Evolutionary conservation across 768 basidiomycete species (phyloP).

Genomic region (Pulveroboletus sp.): DNA sequence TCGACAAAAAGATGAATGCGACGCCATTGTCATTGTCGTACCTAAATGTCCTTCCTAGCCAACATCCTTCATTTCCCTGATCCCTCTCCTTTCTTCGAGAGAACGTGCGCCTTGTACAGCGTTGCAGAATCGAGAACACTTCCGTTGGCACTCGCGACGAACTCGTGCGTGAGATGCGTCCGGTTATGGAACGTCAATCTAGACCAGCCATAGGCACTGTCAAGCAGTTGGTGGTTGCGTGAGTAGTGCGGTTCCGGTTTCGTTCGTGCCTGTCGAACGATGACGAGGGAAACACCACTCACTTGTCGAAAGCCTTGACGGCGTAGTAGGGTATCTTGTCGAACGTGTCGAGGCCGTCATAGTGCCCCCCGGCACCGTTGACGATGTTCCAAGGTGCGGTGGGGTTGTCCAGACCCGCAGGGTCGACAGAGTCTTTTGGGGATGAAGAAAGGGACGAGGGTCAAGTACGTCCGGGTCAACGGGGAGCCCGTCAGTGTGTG

Average conservation of each 20-base stretch:
- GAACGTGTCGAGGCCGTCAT: conserved; percentile 24
- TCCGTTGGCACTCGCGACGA: conserved; percentile 28
- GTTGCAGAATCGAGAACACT: conserved; percentile 20
- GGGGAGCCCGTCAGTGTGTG: too few species aligned
- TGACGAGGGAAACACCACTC: not conserved
- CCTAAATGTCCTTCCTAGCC: too few species aligned
- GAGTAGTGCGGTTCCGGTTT: too few species aligned
- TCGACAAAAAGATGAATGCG: too few species aligned
- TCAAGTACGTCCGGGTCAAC: too few species aligned
- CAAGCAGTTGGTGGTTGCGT: too few species aligned
- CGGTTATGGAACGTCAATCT: conserved; percentile 28
- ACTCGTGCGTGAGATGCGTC: conserved; percentile 28
- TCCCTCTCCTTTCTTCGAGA: not conserved
- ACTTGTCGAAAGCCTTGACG: conserved; percentile 11
- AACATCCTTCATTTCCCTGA: too few species aligned
- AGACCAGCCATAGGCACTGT: conserved; percentile 25
- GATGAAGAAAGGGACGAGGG: too few species aligned
- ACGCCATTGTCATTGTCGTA: too few species aligned
- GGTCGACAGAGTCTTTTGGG: conserved; percentile 18
- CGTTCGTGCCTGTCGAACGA: too few species aligned
- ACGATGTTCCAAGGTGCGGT: conserved; percentile 26
- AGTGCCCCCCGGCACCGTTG: conserved; percentile 26
- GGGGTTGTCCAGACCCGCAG: conserved; percentile 23
- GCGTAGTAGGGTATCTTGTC: not conserved
- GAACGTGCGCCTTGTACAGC: conserved; percentile 23